Evolutionary conservation across 305 asterid species (phyloP).

Genomic region (Solanum hybrid): DNA sequence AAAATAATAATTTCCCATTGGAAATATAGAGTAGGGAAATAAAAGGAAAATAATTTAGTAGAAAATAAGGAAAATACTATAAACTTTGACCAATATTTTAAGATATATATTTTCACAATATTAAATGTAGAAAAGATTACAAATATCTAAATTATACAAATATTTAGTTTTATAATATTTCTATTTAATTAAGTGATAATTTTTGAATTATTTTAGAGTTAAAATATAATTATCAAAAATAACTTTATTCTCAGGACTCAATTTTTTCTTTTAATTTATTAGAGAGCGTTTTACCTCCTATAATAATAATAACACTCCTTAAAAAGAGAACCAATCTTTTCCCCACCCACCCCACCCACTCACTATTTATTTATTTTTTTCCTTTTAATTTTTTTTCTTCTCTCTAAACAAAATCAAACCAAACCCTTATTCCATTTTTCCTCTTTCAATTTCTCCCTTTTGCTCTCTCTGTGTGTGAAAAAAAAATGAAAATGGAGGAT

Average conservation of each 20-base stretch:
- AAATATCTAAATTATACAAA: too few species aligned
- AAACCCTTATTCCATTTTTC: background rate
- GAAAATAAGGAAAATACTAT: too few species aligned
- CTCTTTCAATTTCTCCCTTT: background rate
- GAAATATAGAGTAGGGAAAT: too few species aligned
- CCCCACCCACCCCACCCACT: background rate
- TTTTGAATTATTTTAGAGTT: too few species aligned
- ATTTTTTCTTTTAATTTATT: too few species aligned
- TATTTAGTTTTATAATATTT: too few species aligned
- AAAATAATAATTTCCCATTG: too few species aligned
- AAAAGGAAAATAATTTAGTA: too few species aligned
- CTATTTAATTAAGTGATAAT: too few species aligned
- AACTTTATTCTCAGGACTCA: background rate
- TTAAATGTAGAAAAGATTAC: too few species aligned
- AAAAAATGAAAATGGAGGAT: slow-evolving; percentile 12
- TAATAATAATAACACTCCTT: background rate
- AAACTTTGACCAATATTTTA: background rate
- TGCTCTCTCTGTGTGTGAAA: background rate
- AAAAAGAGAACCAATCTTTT: background rate
- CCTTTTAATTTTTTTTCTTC: background rate
- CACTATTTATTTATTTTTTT: slow-evolving; percentile 3
- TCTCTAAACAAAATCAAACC: slow-evolving; percentile 11
- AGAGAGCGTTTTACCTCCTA: background rate
- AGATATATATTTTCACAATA: too few species aligned
- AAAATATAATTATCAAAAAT: too few species aligned